These are phyloP conservation scores for Neoboletus subvelutipes DNA, from an alignment of 768 basidiomycete species.

Conservation along the genomic window DNA sequence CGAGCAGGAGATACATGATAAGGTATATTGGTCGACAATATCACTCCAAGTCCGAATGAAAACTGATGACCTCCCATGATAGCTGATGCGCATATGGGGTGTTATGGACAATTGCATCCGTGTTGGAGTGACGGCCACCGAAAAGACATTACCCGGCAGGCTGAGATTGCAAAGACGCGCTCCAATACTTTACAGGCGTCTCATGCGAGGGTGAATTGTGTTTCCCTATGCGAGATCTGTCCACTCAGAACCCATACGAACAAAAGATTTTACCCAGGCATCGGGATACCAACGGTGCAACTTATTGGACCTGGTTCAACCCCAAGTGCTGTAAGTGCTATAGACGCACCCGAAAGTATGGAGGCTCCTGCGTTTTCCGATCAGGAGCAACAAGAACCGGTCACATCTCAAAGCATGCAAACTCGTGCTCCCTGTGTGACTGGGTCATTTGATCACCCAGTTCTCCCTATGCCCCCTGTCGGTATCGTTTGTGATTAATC, in stretches of 20 bases:
- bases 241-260: conserved; percentile 23
- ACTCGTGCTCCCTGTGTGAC: conserved; percentile 48
- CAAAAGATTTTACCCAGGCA: conserved; percentile 52
- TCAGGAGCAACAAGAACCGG: conserved; percentile 6
- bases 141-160: conserved; percentile 84
- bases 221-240: neutral
- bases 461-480: conserved; percentile 82
- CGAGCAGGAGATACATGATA: conserved; percentile 70
- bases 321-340: conserved; percentile 15
- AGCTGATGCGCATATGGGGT: conserved; percentile 77
- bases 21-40: conserved; percentile 41
- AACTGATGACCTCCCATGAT: neutral
- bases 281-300: conserved; percentile 37
- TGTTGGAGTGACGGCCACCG: conserved; percentile 76
- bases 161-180: conserved; percentile 78
- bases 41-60: neutral
- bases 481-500: conserved; percentile 27
- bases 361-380: neutral
- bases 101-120: conserved; percentile 94
- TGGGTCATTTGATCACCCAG: conserved; percentile 76
- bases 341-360: conserved; percentile 26
- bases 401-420: conserved; percentile 1
- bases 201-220: conserved; percentile 76
- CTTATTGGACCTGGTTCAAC: conserved; percentile 34
- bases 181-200: conserved; percentile 82